Base-by-base conservation (phyloP, 768 basidiomycete species). In the Hydnomerulius pinastri region DNA sequence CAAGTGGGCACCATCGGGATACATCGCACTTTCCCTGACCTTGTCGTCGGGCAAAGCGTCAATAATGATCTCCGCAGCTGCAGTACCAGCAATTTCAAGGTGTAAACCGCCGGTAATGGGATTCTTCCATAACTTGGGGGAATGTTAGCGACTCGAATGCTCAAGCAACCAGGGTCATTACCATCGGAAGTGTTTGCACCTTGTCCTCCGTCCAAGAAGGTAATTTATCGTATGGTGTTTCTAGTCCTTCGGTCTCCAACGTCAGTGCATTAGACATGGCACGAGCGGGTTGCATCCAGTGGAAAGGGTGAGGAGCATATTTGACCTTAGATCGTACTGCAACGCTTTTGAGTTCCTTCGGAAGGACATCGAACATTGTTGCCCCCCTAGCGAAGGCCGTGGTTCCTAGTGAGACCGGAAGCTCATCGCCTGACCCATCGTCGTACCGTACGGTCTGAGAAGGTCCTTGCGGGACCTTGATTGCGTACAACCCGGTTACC, bases 81-180 rank as follows among this genome's bases (percentile, higher is more conserved):
- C 78, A 52, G 74, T 77, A 6, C 76, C 82, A 60, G 82, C 81
- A n/a, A 83, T 81, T 57, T 83, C 77, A 60, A 82, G 72, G 59
- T 83, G 81, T 20, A 85, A 71, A 0, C 63, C 62, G 18, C 74
- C 72, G 2, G 82, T 84, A 10, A 77, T 74, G 0, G 80, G 80
- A 66, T 84, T 84, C 73, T 81, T 81, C 83, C 83, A 84, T 11
- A 75, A 63, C 74, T 80, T n/a, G 53, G 23, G 29, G 17, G 4
- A 35, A 35, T 13, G 33, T 35, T 23, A 39, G 11, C 6, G 41
- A 35, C 20, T 2, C 9, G 29, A 0, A 12, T 18, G 33, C 63
- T 77, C 17, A n/a, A n/a, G 4, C 33, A 35, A 35, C 33, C 12
- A 35, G 33, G 4, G 12, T 5, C 4, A 35, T 32, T 48, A 81